A percentile compares a stretch with the other conserved stretches of the same genome.
These are phyloP conservation scores for Phytophthora constricta DNA, from an alignment of 352 stramenopile species.

Conservation along the genomic window DNA sequence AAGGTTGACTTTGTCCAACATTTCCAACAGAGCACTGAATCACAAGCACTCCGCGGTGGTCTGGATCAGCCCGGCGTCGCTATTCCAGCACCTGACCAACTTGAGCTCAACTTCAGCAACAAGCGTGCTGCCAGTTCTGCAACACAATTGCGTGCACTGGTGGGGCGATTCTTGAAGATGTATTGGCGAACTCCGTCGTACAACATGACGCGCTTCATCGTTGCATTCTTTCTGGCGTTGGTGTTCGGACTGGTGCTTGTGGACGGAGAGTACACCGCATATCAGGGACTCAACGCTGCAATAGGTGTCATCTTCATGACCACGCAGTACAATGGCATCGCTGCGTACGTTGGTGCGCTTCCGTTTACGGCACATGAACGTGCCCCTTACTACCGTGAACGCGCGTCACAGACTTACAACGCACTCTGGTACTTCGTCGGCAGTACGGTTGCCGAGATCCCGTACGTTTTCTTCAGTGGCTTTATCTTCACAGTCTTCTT, in stretches of 20 bases:
- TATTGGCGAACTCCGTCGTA: conserved; percentile 89
- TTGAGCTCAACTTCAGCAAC: conserved; percentile 32
- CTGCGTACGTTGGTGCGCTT: conserved; percentile 65
- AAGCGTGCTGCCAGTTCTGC: conserved; percentile 41
- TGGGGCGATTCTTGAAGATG: conserved; percentile 51
- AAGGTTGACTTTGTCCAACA: conserved; percentile 32
- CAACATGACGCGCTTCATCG: conserved; percentile 70
- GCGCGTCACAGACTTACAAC: conserved; percentile 82
- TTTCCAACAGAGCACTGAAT: conserved; percentile 33
- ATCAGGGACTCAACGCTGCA: conserved; percentile 39
- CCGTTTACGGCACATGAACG: conserved; percentile 76
- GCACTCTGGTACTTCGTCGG: conserved; percentile 66
- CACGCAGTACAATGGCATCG: conserved; percentile 71
- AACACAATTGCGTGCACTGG: conserved; percentile 38
- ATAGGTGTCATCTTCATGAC: conserved; percentile 82
- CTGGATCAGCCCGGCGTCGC: conserved; percentile 34
- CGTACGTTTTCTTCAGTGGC: conserved; percentile 43
- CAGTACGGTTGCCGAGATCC: conserved; percentile 76
- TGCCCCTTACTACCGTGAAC: conserved; percentile 70
- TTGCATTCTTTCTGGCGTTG: conserved; percentile 61
- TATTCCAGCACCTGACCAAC: conserved; percentile 12
- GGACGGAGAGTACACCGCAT: conserved; percentile 37
- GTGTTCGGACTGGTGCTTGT: conserved; percentile 75
- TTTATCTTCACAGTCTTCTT: conserved; percentile 50
- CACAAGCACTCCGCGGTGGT: conserved; percentile 15